phyloP scores from a whole-genome alignment of 352 stramenopile species.

The Globisporangium cylindrosporum region DNA sequence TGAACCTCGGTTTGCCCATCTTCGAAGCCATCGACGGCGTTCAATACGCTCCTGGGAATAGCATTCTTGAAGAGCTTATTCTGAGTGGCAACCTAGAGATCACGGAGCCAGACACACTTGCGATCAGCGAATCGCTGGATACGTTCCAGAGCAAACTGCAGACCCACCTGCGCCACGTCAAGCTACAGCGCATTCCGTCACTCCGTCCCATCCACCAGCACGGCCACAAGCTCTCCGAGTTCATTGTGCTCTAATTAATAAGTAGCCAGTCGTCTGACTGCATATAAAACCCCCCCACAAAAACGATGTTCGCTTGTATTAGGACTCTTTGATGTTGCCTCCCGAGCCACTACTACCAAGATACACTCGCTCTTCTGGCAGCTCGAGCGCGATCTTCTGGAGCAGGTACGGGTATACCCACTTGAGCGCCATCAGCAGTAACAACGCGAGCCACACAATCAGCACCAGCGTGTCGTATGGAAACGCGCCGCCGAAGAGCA shows the following conservation, averaged over 20 bases:
- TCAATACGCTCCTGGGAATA: constrained; percentile 55
- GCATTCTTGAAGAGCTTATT: constrained; percentile 53
- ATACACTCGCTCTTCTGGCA: constrained; percentile 28
- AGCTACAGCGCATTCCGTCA: constrained; percentile 54
- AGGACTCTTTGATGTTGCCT: constrained; percentile 27
- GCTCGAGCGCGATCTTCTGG: constrained; percentile 50
- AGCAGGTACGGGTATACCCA: constrained; percentile 48
- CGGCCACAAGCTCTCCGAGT: constrained; percentile 17
- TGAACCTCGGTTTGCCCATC: constrained; percentile 52
- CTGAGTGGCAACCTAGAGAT: constrained; percentile 64
- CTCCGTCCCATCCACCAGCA: constrained; percentile 17
- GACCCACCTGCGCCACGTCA: constrained; percentile 54
- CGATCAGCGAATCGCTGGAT: constrained; percentile 39
- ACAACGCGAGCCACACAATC: constrained; percentile 48
- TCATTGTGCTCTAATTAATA: constrained; percentile 23
- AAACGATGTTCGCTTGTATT: background rate
- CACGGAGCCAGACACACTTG: constrained; percentile 27
- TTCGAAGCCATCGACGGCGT: constrained; percentile 55
- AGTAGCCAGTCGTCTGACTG: background rate
- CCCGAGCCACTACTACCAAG: background rate
- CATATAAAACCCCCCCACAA: background rate
- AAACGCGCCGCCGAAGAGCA: constrained; percentile 50
- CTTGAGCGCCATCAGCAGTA: constrained; percentile 32
- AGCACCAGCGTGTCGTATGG: constrained; percentile 52
- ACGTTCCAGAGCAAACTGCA: constrained; percentile 40